Evolutionary conservation across 2,329 filamentous ascomycete genomes (phyloP), one percentile per base, ranked within the genome.

Genomic region (Aureobasidium sp.): DNA sequence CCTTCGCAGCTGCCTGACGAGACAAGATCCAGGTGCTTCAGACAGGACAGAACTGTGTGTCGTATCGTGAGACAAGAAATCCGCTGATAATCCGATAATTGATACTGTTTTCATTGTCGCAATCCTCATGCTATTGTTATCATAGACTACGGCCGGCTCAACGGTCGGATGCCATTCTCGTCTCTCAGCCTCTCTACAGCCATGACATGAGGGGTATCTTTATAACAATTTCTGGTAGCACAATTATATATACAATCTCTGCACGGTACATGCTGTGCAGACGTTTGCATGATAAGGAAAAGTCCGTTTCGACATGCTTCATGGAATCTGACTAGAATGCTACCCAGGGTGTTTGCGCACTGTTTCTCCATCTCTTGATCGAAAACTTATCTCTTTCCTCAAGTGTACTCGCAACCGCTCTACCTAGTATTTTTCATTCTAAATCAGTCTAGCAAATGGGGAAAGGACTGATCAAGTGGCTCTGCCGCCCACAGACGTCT

Each of bases 151-250:
- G 51, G 51, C 37, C 51, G 36, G 51, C 51, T 57, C 41, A 57
- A 57, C 53, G 53, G 53, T 36, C 53, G 39, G 53, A 46, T 57
- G 41, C 41, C 24, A 44, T 57, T 20, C 53, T 46, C 9, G 41
- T 57, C 39, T 44, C 39, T 57, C 53, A 46, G 53, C 53, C 53
- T 57, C 52, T 27, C 34, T 39, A 34, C 37, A 56, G 52, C n/a
- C 41, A 12, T 24, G 12, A 44, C 39, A 57, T 15, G 32, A 36
- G 53, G 41, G 39, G n/a, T 26, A 26, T 34, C 27, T 57, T 57
- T 41, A 44, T 57, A 57, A 57, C 37, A 56, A 17, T 17, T 2
- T 3, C 27, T 29, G 34, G 29, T 44, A 46, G 53, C 39, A 57
- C 39, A 57, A 20, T 41, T 57, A 46, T 46, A 37, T 43, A 46